Evolutionary conservation across 495 filamentous ascomycete genomes (phyloP), one percentile per base, ranked within the genome.

Genomic region (Neurospora sp.): DNA sequence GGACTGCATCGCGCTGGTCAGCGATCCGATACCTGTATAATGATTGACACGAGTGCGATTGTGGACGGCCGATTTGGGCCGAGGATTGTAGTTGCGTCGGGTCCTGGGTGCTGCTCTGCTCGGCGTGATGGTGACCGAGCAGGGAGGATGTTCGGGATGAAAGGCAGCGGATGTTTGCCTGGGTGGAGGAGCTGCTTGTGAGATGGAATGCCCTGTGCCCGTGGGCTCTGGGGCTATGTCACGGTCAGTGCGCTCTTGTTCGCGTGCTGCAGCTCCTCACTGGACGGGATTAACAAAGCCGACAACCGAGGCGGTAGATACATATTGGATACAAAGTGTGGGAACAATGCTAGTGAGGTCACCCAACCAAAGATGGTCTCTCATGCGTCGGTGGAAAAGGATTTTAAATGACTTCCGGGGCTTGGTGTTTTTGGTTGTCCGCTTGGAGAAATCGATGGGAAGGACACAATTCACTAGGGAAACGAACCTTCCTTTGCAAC

Each of bases 1-100:
- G 31, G 77, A 69, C 72, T 78, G 79, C 79, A 81, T 81, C 72
- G 54, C 54, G 54, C 54, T 62, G 13, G 54, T 9, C 45, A 54
- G 10, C 45, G 45, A 54, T 54, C 21, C 45, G 45, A 28, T 28
- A 28, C n/a, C 21, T 59, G 48, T 28, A 28, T 59, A 13, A 15
- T 15, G 11, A 59, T 28, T 59, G 24, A 28, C 24, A 28, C 24
- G 24, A 28, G 24, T 28, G 54, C 48, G 48, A 59, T 15, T 59
- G 48, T 11, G 4, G 48, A 19, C 15, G 54, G 54, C 54, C 54
- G 13, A 66, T 66, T 28, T 34, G 24, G 5, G 24, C 54, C 54
- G 54, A 62, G 28, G 24, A 15, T 31, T 62, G 54, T 17, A 7
- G 54, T 34, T 15, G 48, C 24, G 21, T 59, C 24, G 48, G 48